Base-by-base conservation (phyloP, 106 monocot species). In the Amphibolis antarctica region DNA sequence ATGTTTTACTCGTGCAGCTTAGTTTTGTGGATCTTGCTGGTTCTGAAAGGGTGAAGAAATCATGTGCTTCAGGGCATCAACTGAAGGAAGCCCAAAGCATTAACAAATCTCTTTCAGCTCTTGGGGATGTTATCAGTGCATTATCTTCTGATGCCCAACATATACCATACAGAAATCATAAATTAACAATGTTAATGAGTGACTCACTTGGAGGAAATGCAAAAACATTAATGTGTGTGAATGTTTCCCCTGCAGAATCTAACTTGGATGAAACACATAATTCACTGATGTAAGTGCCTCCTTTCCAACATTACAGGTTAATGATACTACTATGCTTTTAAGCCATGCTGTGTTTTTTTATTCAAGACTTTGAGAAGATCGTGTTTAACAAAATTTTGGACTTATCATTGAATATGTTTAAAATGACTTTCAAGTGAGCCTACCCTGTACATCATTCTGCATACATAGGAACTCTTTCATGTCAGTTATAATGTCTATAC, bases 21-120 rank as follows among this genome's bases (percentile, higher is more conserved):
- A 98, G 98, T 74, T 98, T 98, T 68, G 98, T 91, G 10, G 98
- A 98, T 58, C 91, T 98, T 74, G 98, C 98, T 67, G 98, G 98
- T 68, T 98, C 98, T 28, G 98, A 98, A 66, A 91, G 98, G 64
- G 78, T 98, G 64, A 98, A 98, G 61, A 91, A 91, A 21, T 91
- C 91, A 19, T 87, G 98, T 10, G 80, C 91, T 69, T 62, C 98
- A 43, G 98, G 91, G 13, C 85, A 91, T 53, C 91, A 87, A 44
- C 30, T 98, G 31, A 98, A 91, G 72, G 98, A 98, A 77, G 87
- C 98, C 10, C 98, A 98, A 60, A 98, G 98, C 57, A 98, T 98
- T 31, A 98, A 98, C 56, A 98, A 91, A 63, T 98, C 98, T 19
- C 87, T 98, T 58, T 98, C 98, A 0, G 98, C 98, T 24, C 78